Percentiles rank a stretch among this genome's conserved stretches.
Conservation (phyloP, 495 filamentous ascomycete species). For the Darksidea phi region DNA sequence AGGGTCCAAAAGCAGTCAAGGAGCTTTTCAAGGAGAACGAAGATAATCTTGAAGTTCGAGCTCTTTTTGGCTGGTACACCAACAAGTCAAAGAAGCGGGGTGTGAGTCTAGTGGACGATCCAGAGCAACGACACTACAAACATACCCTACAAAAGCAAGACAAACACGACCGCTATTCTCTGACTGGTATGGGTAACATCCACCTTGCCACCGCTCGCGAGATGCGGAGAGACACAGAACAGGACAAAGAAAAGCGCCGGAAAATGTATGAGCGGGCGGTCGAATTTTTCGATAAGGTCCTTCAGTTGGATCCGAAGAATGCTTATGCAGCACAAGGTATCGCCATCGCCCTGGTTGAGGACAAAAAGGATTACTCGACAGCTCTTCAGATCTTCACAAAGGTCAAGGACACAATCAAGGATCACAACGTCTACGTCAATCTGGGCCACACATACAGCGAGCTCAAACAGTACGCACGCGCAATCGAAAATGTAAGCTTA, state of each 20-base stretch:
- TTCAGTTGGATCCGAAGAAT: slow-evolving; percentile 88
- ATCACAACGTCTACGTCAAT: slow-evolving; percentile 83
- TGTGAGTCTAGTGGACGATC: slow-evolving; percentile 80
- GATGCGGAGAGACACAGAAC: slow-evolving; percentile 85
- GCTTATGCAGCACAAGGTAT: slow-evolving; percentile 95
- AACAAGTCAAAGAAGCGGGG: slow-evolving; percentile 72
- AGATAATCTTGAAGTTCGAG: slow-evolving; percentile 82
- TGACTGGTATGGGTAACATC: slow-evolving; percentile 95
- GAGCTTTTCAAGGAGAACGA: slow-evolving; percentile 78
- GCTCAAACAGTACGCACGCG: slow-evolving; percentile 79
- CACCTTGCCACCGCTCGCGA: slow-evolving; percentile 82
- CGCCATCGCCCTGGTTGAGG: slow-evolving; percentile 88
- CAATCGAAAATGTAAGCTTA: slow-evolving; percentile 70
- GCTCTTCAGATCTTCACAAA: slow-evolving; percentile 86
- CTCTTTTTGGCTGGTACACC: slow-evolving; percentile 92
- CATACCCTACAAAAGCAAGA: slow-evolving; percentile 74
- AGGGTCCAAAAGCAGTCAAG: slow-evolving; percentile 78
- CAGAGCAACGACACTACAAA: slow-evolving; percentile 90
- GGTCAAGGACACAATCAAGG: slow-evolving; percentile 82
- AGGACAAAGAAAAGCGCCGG: slow-evolving; percentile 83
- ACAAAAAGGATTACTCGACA: slow-evolving; percentile 77
- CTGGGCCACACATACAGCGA: slow-evolving; percentile 90
- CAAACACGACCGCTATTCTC: slow-evolving; percentile 92
- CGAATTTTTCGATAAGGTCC: slow-evolving; percentile 96
- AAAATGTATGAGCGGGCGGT: slow-evolving; percentile 86